Evolutionary conservation across 2,329 filamentous ascomycete species (phyloP), one percentile per base, ranked within the genome.

Genomic region (Fusarium musae): DNA sequence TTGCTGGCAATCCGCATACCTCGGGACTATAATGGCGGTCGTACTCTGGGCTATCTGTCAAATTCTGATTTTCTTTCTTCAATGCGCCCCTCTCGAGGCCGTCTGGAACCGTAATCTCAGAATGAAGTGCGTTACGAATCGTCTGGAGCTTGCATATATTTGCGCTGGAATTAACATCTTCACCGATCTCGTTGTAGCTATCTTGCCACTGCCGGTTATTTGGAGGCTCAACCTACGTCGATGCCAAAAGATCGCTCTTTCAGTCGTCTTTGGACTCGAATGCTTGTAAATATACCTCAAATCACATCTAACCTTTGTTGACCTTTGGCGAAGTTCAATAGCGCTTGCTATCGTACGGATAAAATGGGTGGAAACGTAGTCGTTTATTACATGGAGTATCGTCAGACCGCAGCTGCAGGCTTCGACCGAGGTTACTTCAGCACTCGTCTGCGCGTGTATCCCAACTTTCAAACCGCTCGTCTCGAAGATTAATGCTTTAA

Each of bases 401-500:
- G 70, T 74, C 6, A 39, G 37, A 0, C 40, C 66, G 6, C 59
- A 62, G 1, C 58, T 59, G 0, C 77, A 66, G 74, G 75, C 72
- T 0, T 67, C 77, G 2, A 64, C 74, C 1, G 74, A 76, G 32
- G 19, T 64, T 2, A 70, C 63, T 12, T 69, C 74, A 0, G 70
- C 72, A 6, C 42, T 77, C 10, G 36, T 54, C 9, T 75, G 69
- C 30, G 70, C 69, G 2, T 77, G 74, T 2, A 53, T 76, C 5
- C 74, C 74, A 6, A 75, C 73, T 0, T 66, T 69, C 9, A 61
- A 71, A 8, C 73, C 70, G 11, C 26, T 75, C 1, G 26, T 75
- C 1, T 12, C 39, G 3, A 36, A 44, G 9, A 21, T 54, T 5
- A 42, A 30, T 21, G 9, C 19, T n/a, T 21, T 30, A 3, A 15